Evolutionary conservation across 2,329 filamentous ascomycete species (phyloP), one percentile per base, ranked within the genome.

Genomic region (Camillea tinctor): DNA sequence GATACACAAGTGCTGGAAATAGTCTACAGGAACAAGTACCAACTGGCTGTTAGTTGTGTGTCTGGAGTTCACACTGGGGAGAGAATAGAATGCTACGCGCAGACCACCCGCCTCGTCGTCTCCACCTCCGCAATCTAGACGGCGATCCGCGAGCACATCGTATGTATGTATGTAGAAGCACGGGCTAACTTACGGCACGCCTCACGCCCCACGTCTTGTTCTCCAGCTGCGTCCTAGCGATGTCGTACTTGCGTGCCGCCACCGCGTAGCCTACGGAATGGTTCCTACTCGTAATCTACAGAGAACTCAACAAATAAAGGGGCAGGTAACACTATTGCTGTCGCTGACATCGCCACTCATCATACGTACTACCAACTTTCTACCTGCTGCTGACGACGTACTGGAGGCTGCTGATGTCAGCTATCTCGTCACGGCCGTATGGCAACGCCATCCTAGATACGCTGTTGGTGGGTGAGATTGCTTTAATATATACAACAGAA

Each of bases 1-100:
- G n/a, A n/a, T n/a, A n/a, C n/a, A n/a, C 62, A 5, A 79, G 54
- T 2, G 74, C 76, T 1, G 77, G 77, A 56, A 78, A 80, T 62
- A 74, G 80, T n/a, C 2, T 73, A 76, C 1, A 79, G 69, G 62
- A 75, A 80, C 0, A 77, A 73, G 15, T 69, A 61, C 0, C 78
- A 77, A 1, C 6, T 51, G 2, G 75, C 52, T 8, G 76, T 75
- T 0, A 74, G 75, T 8, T 80, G 73, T 24, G 69, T 69, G 57
- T 83, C 80, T n/a, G n/a, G n/a, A n/a, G n/a, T 79, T 76, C 62
- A 79, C 74, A 0, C 80, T 79, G 20, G 72, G 71, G 52, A 79
- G n/a, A n/a, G n/a, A n/a, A n/a, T n/a, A n/a, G n/a, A 81, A 65
- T 81, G 79, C 58, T 77, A 74, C 69, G 72, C 72, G 19, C 66